A percentile compares a stretch with the other conserved stretches of the same genome.
phyloP scores from a whole-genome alignment of 257 asterid genomes.

The Hygrophila difformis region DNA sequence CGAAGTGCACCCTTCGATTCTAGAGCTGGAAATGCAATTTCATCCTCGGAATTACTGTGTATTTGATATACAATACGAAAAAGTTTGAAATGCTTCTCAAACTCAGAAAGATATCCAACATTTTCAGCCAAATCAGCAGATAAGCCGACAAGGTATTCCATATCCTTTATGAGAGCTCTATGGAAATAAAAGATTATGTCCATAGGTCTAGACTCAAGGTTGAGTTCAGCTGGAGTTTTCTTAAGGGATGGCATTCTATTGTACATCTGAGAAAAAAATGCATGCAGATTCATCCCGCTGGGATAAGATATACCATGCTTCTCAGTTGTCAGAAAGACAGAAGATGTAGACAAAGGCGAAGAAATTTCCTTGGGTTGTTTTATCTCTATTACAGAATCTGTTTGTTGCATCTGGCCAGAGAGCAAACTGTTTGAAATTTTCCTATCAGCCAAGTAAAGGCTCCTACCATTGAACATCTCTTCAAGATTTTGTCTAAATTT shows the following conservation, averaged over 20 bases:
- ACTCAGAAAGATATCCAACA: slow-evolving; percentile 36
- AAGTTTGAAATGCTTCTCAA: slow-evolving; percentile 35
- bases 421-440: slow-evolving; percentile 22
- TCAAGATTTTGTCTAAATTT: slow-evolving; percentile 45
- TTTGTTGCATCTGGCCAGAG: slow-evolving; percentile 17
- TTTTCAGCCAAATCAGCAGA: slow-evolving; percentile 49
- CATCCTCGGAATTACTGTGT: slow-evolving; percentile 69
- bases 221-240: slow-evolving; percentile 23
- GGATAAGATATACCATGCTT: slow-evolving; percentile 27
- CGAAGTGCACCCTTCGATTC: slow-evolving; percentile 64
- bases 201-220: slow-evolving; percentile 51
- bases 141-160: slow-evolving; percentile 41
- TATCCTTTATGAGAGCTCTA: slow-evolving; percentile 54
- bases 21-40: slow-evolving; percentile 65
- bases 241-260: slow-evolving; percentile 27
- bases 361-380: slow-evolving; percentile 2
- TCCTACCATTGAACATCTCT: slow-evolving; percentile 44
- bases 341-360: slow-evolving; percentile 29
- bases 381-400: slow-evolving; percentile 16
- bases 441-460: slow-evolving; percentile 45
- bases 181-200: slow-evolving; percentile 55
- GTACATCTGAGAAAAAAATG: slow-evolving; percentile 45
- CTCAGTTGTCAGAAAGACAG: slow-evolving; percentile 24
- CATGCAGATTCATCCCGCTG: slow-evolving; percentile 31
- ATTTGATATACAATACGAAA: slow-evolving; percentile 40